Base-by-base conservation (phyloP, 192 early-diverging fungal species). In the Umbelopsis isabellina region DNA sequence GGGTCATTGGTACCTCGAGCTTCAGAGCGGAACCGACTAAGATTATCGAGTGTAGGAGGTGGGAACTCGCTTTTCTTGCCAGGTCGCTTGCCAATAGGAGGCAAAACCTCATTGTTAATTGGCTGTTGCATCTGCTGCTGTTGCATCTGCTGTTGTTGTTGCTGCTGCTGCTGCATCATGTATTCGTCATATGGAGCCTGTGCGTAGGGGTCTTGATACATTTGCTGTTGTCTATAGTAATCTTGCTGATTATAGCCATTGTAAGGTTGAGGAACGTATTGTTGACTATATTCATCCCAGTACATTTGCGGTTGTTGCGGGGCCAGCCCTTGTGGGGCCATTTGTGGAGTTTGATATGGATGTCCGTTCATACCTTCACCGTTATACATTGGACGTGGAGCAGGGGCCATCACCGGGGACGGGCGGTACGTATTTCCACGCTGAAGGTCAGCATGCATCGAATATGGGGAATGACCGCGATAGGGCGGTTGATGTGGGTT, bases 1-100 rank as follows among this genome's bases (percentile, higher is more conserved):
- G 90, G 90, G 82, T 97, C 95, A 61, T 81, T 81, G 47, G 79
- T 86, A 16, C 73, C 73, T 77, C 82, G 87, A 16, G 81, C 84
- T 12, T 84, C 75, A 45, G 79, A 46, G 13, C 87, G 78, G 53
- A 77, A 78, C 37, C 68, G 50, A 27, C 73, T 75, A 27, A 85
- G 68, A 44, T 75, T 77, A 44, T 85, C 76, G 4, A 58, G 64
- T 1, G 80, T 80, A 44, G 64, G 65, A 20, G 81, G 79, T 16
- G 77, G 77, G 35, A 74, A 77, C 0, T 45, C 20, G 15, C 33
- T 49, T 12, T 51, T 41, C 15, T 65, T 72, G 21, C 55, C 55
- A 35, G 55, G 27, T 35, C 55, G 27, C 55, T 61, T 61, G 27
- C 55, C 55, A 33, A 61, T 61, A 18, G 55, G 55, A 18, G 55